Percentiles rank a stretch among this genome's conserved stretches.
These are phyloP conservation scores for Penicillium sp. DNA, from an alignment of 2,329 filamentous ascomycete species.

Conservation along the genomic window DNA sequence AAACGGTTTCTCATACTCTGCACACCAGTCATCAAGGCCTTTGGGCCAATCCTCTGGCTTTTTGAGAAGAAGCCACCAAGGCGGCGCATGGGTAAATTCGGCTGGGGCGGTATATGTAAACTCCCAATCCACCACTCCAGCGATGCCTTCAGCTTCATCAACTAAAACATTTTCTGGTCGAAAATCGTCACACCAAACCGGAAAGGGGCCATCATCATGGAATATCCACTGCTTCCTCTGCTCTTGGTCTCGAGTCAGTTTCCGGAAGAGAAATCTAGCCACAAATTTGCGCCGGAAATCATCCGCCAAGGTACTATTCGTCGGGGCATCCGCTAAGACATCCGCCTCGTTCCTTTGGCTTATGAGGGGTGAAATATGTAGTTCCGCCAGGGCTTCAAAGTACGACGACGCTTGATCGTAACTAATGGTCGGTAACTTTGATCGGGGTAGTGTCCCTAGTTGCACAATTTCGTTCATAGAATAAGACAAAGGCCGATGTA, in stretches of 20 bases:
- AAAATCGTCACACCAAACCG: slow-evolving; percentile 28
- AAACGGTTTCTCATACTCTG: slow-evolving; percentile 7
- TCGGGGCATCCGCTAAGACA: background rate
- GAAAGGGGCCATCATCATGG: slow-evolving; percentile 26
- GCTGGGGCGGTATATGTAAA: slow-evolving; percentile 10
- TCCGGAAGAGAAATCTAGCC: slow-evolving; percentile 24
- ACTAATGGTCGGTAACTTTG: slow-evolving; percentile 15
- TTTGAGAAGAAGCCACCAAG: slow-evolving; percentile 24
- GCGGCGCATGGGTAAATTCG: slow-evolving; percentile 16
- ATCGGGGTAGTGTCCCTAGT: slow-evolving; percentile 24
- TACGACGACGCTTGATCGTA: slow-evolving; percentile 39
- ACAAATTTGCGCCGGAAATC: slow-evolving; percentile 26
- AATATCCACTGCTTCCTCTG: slow-evolving; percentile 14
- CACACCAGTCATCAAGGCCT: slow-evolving; percentile 19
- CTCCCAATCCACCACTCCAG: slow-evolving; percentile 27
- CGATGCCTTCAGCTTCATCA: slow-evolving; percentile 9
- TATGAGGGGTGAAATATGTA: slow-evolving; percentile 44
- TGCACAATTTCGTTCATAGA: slow-evolving; percentile 45
- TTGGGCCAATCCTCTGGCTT: slow-evolving; percentile 20
- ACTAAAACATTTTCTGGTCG: slow-evolving; percentile 20
- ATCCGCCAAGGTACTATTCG: slow-evolving; percentile 21
- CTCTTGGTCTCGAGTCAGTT: slow-evolving; percentile 16
- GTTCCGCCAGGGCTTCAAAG: slow-evolving; percentile 41
- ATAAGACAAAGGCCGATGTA: slow-evolving; percentile 39
- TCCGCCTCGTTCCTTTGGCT: slow-evolving; percentile 42